Evolutionary conservation across 2,329 filamentous ascomycete genomes (phyloP).

Genomic region (Ophiostoma tasmaniense): DNA sequence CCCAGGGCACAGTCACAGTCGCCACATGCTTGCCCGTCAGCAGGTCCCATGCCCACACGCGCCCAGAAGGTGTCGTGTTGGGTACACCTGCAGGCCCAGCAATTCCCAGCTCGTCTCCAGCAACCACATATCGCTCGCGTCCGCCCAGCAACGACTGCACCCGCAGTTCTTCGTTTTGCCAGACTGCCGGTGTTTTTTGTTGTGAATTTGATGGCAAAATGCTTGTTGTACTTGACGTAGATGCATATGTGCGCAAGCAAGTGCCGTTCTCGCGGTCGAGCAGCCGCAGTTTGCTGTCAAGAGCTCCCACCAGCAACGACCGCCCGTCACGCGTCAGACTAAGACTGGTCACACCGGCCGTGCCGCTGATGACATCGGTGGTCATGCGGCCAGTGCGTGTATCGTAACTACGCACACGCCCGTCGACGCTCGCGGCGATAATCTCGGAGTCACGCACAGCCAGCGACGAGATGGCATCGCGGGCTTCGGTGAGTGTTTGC

Average conservation of each 20-base stretch:
- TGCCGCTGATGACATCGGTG: constrained; percentile 57
- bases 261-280: constrained; percentile 71
- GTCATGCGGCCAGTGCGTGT: constrained; percentile 63
- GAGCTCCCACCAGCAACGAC: constrained; percentile 61
- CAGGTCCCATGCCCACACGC: constrained; percentile 75
- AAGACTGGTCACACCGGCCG: constrained; percentile 64
- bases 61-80: constrained; percentile 41
- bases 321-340: constrained; percentile 62
- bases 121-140: constrained; percentile 68
- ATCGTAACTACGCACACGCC: constrained; percentile 73
- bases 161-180: constrained; percentile 61
- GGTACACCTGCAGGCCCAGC: constrained; percentile 23
- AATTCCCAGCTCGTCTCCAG: constrained; percentile 62
- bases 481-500: constrained; percentile 64
- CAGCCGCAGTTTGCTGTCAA: constrained; percentile 70
- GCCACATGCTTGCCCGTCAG: constrained; percentile 61
- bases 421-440: constrained; percentile 73
- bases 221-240: constrained; percentile 24
- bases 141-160: constrained; percentile 67
- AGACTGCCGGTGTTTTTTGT: constrained; percentile 18
- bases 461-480: constrained; percentile 54
- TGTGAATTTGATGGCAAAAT: constrained; percentile 28
- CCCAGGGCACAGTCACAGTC: constrained; percentile 51
- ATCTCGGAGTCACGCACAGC: constrained; percentile 48
- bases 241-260: constrained; percentile 61